Evolutionary conservation across 2,329 filamentous ascomycete species (phyloP), one percentile per base, ranked within the genome.

Genomic region (Sclerotinia sclerotiorum): DNA sequence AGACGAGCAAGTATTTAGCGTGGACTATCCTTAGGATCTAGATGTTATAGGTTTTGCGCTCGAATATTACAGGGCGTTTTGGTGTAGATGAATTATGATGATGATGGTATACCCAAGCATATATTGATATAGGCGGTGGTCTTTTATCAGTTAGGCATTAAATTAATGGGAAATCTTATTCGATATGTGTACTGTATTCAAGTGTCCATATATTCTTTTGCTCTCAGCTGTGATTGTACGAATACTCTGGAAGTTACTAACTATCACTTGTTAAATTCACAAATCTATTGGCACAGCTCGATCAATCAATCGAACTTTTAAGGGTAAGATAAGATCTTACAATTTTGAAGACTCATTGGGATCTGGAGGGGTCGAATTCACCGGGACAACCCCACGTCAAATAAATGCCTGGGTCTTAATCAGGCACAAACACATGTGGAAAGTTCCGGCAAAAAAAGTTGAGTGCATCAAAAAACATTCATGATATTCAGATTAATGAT

Each of bases 1-100:
- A 83, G 91, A 72, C 84, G 91, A 77, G 91, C 91, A 35, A 94
- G 91, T 79, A 92, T 94, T 62, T 92, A 71, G 56, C 46, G 15
- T 7, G 13, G 21, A 1, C 46, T 49, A 7, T 24, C 24, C 24
- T 6, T 13, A 35, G 32, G 54, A 35, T 35, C 19, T 19, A 56
- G 8, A 35, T 7, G 54, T n/a, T 56, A 11, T 32, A 3, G 29
- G 35, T 29, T 29, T 27, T 51, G 46, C n/a, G 35, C 21, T 35
- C 46, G n/a, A 7, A 17, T 62, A 39, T 62, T 5, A 29, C n/a
- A 7, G 46, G 60, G 60, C 46, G 60, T 62, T 62, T 62, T 39
- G 60, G 60, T 62, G n/a, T 15, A 27, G 5, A 46, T 15, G 19
- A 55, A 55, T 35, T 29, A 15, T 19, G 52, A 35, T 42, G 46